Conservation (phyloP, 345 rosid genomes). For the Eucalyptus coolabah region DNA sequence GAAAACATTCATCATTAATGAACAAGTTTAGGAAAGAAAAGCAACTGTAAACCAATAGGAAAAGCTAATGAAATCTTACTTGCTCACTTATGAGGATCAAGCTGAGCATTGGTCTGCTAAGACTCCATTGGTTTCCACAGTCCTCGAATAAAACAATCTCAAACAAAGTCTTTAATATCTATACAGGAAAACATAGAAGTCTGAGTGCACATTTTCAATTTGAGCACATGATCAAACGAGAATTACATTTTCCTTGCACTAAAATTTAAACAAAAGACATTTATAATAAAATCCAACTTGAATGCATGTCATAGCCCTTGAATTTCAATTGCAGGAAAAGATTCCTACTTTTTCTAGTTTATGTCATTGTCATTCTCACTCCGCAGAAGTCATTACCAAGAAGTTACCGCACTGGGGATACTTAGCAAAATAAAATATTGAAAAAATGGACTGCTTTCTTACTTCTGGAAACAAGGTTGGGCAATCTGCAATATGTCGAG, state of each 20-base stretch:
- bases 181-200: slow-evolving; percentile 4
- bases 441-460: not conserved
- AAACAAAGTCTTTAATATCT: slow-evolving; percentile 90
- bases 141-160: slow-evolving; percentile 95
- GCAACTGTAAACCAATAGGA: not conserved
- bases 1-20: not conserved
- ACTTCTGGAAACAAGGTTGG: slow-evolving; percentile 96
- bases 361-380: not conserved
- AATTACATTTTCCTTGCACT: not conserved
- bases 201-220: not conserved
- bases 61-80: slow-evolving; percentile 18
- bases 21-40: not conserved
- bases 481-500: slow-evolving; percentile 85
- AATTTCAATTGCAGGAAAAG: not conserved
- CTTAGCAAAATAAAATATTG: not conserved
- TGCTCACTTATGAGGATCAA: slow-evolving; percentile 85
- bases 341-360: not conserved
- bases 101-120: slow-evolving; percentile 97
- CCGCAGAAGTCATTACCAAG: not conserved
- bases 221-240: not conserved
- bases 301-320: not conserved
- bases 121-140: slow-evolving; percentile 97
- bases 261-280: not conserved
- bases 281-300: not conserved
- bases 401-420: not conserved